Evolutionary conservation across 495 filamentous ascomycete species (phyloP), one percentile per base, ranked within the genome.

Genomic region (Lasiosphaeria miniovina): DNA sequence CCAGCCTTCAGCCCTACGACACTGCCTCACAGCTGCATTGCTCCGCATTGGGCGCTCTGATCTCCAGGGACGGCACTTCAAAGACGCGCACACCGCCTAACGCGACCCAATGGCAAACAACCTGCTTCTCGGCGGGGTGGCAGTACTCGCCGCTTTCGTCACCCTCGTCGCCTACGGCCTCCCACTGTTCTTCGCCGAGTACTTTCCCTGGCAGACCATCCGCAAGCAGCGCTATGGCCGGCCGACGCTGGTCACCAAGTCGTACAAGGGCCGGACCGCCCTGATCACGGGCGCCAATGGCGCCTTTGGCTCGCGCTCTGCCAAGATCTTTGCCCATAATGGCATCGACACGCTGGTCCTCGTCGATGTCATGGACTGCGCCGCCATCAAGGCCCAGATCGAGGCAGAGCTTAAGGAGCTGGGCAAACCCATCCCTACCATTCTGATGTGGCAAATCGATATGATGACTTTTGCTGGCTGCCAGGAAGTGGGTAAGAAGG

Each of bases 271-370:
- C 52, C 40, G 64, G 34, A 68, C 65, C 8, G 62, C 52, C 54
- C 38, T 68, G 38, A 66, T 68, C 60, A 68, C 65, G 10, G 65
- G 65, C 10, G 65, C 65, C n/a, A 68, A 68, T 50, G 65, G 65
- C 48, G 65, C 65, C 11, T 68, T 54, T 41, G 65, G 65, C n/a
- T 68, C 65, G 7, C 52, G 65, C n/a, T 63, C 65, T 9, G 63
- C 65, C 41, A 66, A 63, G 40, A 15, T 66, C 33, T 61, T 68
- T 49, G 65, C 65, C 36, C 52, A 59, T 17, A 63, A 57, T 36
- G 65, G 58, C 35, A 48, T 66, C 31, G 60, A 55, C 31, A 68
- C 59, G 3, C 65, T 68, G 8, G 55, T 68, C 11, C 65, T 68
- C 24, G 65, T 62, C 43, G 65, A 68, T 43, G 60, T 68, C 53